phyloP scores from a whole-genome alignment of 306 rosid genomes.

The Rosa rugosa region DNA sequence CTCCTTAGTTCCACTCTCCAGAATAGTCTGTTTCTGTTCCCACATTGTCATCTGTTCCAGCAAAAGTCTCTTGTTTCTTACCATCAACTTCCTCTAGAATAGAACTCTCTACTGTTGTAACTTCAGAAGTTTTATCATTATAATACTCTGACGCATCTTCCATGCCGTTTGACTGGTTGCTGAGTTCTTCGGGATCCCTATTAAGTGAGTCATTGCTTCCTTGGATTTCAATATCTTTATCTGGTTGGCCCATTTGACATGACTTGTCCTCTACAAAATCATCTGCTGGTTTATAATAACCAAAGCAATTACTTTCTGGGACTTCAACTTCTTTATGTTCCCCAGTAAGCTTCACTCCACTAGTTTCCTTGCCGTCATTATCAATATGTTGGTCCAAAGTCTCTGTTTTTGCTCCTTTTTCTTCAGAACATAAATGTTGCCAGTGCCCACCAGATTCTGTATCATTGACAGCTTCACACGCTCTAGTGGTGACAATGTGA shows the following conservation, averaged over 20 bases:
- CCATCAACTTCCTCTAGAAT: conserved; percentile 17
- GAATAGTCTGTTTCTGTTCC: conserved; percentile 30
- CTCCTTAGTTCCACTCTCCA: conserved; percentile 27
- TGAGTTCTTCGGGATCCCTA: conserved; percentile 26
- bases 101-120: conserved; percentile 19
- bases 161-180: conserved; percentile 28
- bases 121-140: conserved; percentile 31
- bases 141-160: conserved; percentile 30
- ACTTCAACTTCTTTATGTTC: conserved; percentile 28
- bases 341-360: conserved; percentile 22
- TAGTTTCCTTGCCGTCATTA: conserved; percentile 13
- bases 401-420: conserved; percentile 22
- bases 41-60: conserved; percentile 25
- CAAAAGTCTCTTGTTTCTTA: conserved; percentile 29
- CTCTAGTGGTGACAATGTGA: conserved; percentile 29
- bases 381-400: conserved; percentile 23
- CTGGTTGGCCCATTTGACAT: conserved; percentile 35
- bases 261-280: conserved; percentile 24
- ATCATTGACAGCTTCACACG: conserved; percentile 27
- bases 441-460: conserved; percentile 30
- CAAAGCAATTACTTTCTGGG: conserved; percentile 11
- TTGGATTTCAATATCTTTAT: conserved; percentile 20
- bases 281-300: conserved; percentile 31
- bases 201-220: conserved; percentile 20
- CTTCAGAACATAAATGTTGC: conserved; percentile 6